A percentile compares a stretch with the other conserved stretches of the same genome.
These are phyloP conservation scores for Malus hybrid DNA, from an alignment of 331 rosid species.

Conservation along the genomic window DNA sequence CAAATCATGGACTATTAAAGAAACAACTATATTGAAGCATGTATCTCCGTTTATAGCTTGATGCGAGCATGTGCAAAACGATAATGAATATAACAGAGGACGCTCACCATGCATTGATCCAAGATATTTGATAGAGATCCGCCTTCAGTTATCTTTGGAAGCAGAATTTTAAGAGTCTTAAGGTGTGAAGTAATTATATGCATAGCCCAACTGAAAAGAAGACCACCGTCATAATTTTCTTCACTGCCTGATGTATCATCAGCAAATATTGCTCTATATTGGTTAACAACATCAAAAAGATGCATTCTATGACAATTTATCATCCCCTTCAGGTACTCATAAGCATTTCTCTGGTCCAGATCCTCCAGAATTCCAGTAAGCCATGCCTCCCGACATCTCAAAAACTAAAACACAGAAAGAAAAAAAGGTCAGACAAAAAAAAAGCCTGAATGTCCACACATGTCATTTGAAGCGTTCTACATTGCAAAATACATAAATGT, in stretches of 20 bases:
- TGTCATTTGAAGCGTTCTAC: not conserved
- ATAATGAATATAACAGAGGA: not conserved
- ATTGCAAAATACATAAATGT: not conserved
- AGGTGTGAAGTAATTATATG: slow-evolving; percentile 91
- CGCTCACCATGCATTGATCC: slow-evolving; percentile 96
- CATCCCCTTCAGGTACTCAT: slow-evolving; percentile 89
- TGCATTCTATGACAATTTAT: slow-evolving; percentile 92
- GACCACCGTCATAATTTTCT: slow-evolving; percentile 95
- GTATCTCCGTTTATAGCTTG: not conserved
- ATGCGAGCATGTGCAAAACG: not conserved
- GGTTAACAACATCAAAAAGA: slow-evolving; percentile 97
- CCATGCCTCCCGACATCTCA: slow-evolving; percentile 98
- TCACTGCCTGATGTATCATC: slow-evolving; percentile 98
- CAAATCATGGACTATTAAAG: not conserved
- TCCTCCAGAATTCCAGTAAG: slow-evolving; percentile 94
- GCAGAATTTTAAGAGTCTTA: slow-evolving; percentile 79
- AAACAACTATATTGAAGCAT: not conserved
- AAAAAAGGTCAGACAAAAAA: slow-evolving; percentile 12
- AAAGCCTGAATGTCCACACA: not conserved
- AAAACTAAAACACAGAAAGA: slow-evolving; percentile 48
- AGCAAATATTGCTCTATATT: slow-evolving; percentile 95
- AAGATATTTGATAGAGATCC: slow-evolving; percentile 92
- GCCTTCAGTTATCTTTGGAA: slow-evolving; percentile 97
- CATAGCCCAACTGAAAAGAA: slow-evolving; percentile 99
- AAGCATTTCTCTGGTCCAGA: slow-evolving; percentile 78